Evolutionary conservation across 2,329 filamentous ascomycete species (phyloP).

Genomic region (Trichothecium roseum): DNA sequence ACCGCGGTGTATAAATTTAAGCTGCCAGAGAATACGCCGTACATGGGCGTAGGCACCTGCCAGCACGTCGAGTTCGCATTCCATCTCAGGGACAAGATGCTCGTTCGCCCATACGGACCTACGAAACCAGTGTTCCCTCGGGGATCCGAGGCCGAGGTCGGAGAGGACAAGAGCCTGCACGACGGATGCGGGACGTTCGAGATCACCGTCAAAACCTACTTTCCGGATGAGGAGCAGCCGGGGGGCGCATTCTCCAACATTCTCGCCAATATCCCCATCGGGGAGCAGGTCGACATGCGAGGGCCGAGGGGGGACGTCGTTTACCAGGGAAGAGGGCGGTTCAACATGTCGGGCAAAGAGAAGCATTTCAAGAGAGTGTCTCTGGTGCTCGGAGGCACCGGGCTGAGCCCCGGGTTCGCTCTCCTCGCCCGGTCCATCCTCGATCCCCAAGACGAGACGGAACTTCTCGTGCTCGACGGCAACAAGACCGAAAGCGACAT

Average conservation of each 20-base stretch:
- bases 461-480: no score
- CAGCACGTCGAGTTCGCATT: conserved; percentile 44
- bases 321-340: conserved; percentile 34
- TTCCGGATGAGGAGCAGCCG: conserved; percentile 32
- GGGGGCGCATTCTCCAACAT: conserved; percentile 44
- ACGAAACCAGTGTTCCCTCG: conserved; percentile 28
- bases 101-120: conserved; percentile 40
- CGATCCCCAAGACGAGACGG: no score
- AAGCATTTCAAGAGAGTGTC: conserved; percentile 31
- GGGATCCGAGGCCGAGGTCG: neutral
- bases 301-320: conserved; percentile 40
- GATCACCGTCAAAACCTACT: conserved; percentile 40
- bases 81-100: conserved; percentile 38
- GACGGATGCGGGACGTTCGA: conserved; percentile 35
- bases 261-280: conserved; percentile 35
- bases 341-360: conserved; percentile 30
- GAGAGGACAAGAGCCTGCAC: no score
- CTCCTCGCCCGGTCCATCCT: conserved; percentile 23
- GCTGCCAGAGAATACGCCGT: conserved; percentile 25
- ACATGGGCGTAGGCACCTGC: conserved; percentile 36
- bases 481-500: no score
- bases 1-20: conserved; percentile 30
- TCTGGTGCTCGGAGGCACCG: conserved; percentile 38
- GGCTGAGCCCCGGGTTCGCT: conserved; percentile 40
- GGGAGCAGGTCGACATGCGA: conserved; percentile 38